A percentile compares a stretch with the other conserved stretches of the same genome.
phyloP scores from a whole-genome alignment of 1,139 yeast species.

The Scheffersomyces titani region DNA sequence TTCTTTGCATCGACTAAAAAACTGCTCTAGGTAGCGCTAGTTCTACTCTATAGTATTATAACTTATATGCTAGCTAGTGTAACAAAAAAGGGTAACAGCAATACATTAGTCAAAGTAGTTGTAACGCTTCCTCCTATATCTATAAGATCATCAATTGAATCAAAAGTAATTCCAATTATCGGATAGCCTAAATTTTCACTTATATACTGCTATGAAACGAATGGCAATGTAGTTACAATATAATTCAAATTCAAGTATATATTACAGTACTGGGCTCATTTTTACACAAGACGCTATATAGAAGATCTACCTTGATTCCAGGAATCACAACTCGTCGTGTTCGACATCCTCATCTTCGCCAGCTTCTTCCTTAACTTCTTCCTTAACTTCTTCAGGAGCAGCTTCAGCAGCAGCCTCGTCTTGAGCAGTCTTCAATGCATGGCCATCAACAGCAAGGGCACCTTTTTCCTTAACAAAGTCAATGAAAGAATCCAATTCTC shows the following conservation, averaged over 20 bases:
- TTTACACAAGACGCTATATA: not conserved
- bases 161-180: too few relatives aligned
- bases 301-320: not conserved
- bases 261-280: not conserved
- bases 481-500: conserved; percentile 74
- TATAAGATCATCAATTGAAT: too few relatives aligned
- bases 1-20: not conserved
- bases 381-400: conserved; percentile 29
- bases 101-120: too few relatives aligned
- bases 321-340: conserved; percentile 46
- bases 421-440: conserved; percentile 26
- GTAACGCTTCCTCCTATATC: too few relatives aligned
- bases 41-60: not conserved
- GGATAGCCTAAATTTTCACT: too few relatives aligned
- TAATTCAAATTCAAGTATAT: not conserved
- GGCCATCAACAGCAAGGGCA: conserved; percentile 57
- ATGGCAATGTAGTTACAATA: not conserved
- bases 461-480: conserved; percentile 70
- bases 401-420: conserved; percentile 28
- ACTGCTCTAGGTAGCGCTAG: not conserved
- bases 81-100: not conserved
- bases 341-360: conserved; percentile 22
- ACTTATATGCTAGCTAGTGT: not conserved
- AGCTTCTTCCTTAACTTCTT: conserved; percentile 16
- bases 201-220: not conserved